A percentile compares a stretch with the other conserved stretches of the same genome.
Evolutionary conservation across 331 rosid species (phyloP).

Genomic region (Cydonia oblonga): DNA sequence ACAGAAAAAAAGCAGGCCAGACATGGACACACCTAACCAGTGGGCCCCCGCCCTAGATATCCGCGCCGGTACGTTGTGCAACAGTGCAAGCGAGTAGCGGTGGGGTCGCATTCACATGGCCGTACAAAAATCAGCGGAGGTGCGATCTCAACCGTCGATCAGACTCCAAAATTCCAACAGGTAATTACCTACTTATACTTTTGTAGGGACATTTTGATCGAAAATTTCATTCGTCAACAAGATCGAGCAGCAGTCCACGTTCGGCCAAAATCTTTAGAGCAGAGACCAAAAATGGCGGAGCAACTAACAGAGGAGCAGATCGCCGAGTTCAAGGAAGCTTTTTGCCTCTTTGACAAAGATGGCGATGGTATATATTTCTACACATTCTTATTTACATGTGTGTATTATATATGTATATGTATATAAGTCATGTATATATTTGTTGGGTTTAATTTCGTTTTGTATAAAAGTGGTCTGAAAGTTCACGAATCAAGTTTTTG

Average conservation of each 20-base stretch:
- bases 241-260: not conserved
- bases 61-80: not conserved
- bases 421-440: not conserved
- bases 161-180: not conserved
- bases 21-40: not conserved
- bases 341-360: slow-evolving; percentile 32
- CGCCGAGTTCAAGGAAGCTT: slow-evolving; percentile 34
- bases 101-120: not conserved
- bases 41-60: not conserved
- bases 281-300: slow-evolving; percentile 12
- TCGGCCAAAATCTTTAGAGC: not conserved
- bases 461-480: not conserved
- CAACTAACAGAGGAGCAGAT: slow-evolving; percentile 28
- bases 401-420: not conserved
- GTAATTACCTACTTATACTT: no score
- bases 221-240: not conserved
- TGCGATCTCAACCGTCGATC: not conserved
- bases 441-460: not conserved
- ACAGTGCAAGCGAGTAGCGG: not conserved
- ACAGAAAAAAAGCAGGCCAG: not conserved
- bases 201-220: not conserved
- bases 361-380: slow-evolving; percentile 15
- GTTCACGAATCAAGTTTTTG: not conserved
- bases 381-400: not conserved
- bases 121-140: not conserved